A percentile compares a stretch with the other conserved stretches of the same genome.
Conservation (phyloP, 2,329 filamentous ascomycete species). For the Phialocephala sp. region DNA sequence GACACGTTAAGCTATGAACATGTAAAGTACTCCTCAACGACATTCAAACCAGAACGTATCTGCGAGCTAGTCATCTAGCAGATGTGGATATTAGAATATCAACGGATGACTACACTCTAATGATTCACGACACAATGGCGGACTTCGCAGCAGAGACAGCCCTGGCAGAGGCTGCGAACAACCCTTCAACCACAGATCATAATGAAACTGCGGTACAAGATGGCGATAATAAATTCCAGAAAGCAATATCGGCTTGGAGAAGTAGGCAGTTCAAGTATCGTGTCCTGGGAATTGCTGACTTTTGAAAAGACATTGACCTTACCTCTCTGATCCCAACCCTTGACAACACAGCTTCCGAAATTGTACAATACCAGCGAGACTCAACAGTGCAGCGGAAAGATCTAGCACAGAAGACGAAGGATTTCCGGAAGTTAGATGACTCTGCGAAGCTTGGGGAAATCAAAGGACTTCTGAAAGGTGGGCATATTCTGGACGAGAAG, state of each 20-base stretch:
- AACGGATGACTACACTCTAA: slow-evolving; percentile 30
- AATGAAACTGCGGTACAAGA: slow-evolving; percentile 45
- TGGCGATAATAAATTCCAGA: slow-evolving; percentile 91
- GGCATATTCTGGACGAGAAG: slow-evolving; percentile 14
- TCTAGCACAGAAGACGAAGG: slow-evolving; percentile 97
- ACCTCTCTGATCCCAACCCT: slow-evolving; percentile 82
- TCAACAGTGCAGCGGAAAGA: slow-evolving; percentile 97
- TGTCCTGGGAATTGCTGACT: slow-evolving; percentile 26
- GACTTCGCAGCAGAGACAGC: slow-evolving; percentile 39
- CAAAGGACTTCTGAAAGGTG: slow-evolving; percentile 88
- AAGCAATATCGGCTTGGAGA: slow-evolving; percentile 94
- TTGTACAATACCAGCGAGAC: slow-evolving; percentile 91
- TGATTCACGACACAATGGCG: slow-evolving; percentile 36
- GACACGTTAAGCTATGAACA: slow-evolving; percentile 8
- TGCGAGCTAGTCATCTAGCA: slow-evolving; percentile 22
- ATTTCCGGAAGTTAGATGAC: slow-evolving; percentile 94
- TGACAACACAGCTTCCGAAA: slow-evolving; percentile 92
- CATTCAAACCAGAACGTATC: neutral
- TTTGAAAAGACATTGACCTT: slow-evolving; percentile 77
- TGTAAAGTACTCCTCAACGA: neutral
- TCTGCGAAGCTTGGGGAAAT: slow-evolving; percentile 83
- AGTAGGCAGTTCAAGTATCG: slow-evolving; percentile 58
- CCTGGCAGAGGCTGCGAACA: slow-evolving; percentile 31
- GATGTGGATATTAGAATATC: slow-evolving; percentile 6
- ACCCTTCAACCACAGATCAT: slow-evolving; percentile 21